A percentile compares a stretch with the other conserved stretches of the same genome.
Conservation (phyloP, 768 basidiomycete genomes). For the Cystobasidium ongulense region DNA sequence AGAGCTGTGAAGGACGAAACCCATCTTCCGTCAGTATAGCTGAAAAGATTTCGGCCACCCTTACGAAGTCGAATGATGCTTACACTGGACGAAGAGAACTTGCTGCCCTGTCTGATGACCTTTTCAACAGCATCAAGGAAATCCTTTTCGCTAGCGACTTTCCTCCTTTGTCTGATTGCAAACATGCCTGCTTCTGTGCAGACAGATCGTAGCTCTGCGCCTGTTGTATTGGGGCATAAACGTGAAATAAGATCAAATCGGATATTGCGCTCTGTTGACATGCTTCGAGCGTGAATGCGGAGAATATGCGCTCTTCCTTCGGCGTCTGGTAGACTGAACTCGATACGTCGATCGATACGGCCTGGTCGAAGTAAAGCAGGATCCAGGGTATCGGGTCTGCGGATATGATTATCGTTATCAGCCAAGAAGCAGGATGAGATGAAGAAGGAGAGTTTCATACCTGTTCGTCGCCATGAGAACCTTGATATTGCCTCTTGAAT, state of each 20-base stretch:
- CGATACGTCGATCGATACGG: slow-evolving; percentile 90
- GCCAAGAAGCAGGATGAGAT: background rate
- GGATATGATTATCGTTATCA: background rate
- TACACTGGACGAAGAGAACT: slow-evolving; percentile 81
- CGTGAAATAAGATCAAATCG: slow-evolving; percentile 95
- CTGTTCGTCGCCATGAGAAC: slow-evolving; percentile 98
- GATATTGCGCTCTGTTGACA: slow-evolving; percentile 77
- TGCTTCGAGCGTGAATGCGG: slow-evolving; percentile 84
- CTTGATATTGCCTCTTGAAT: slow-evolving; percentile 98
- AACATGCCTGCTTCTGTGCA: slow-evolving; percentile 99
- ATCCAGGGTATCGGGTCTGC: slow-evolving; percentile 92
- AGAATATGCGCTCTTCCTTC: slow-evolving; percentile 96
- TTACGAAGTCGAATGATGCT: background rate
- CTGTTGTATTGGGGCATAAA: slow-evolving; percentile 93
- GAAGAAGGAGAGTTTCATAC: slow-evolving; percentile 50
- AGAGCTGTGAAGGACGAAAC: slow-evolving; percentile 50
- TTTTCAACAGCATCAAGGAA: slow-evolving; percentile 98
- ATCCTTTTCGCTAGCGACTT: slow-evolving; percentile 93
- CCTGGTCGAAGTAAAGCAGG: slow-evolving; percentile 93
- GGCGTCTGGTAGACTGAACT: slow-evolving; percentile 82
- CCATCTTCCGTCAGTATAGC: too few relatives aligned
- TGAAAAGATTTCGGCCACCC: background rate
- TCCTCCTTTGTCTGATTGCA: slow-evolving; percentile 89
- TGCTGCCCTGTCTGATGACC: slow-evolving; percentile 92
- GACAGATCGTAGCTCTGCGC: slow-evolving; percentile 93